Evolutionary conservation across 306 rosid species (phyloP).

Genomic region (Castanopsis chinensis): DNA sequence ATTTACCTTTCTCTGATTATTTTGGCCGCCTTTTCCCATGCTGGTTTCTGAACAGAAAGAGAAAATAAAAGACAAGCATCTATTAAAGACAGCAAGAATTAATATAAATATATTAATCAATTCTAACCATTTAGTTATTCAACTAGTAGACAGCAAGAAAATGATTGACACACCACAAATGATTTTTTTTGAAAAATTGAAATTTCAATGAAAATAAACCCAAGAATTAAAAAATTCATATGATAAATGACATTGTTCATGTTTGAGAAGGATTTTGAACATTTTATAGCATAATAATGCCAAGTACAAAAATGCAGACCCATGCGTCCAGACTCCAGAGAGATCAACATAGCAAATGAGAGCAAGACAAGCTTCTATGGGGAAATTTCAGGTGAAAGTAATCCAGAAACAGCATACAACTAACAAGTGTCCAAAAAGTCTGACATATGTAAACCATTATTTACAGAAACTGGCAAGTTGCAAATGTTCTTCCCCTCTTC

Average conservation of each 20-base stretch:
- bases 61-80: slow-evolving; percentile 19
- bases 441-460: neutral
- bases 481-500: neutral
- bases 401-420: neutral
- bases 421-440: neutral
- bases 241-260: neutral
- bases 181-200: neutral
- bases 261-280: neutral
- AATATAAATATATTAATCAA: slow-evolving; percentile 1
- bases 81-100: slow-evolving; percentile 17
- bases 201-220: neutral
- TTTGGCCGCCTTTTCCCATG: slow-evolving; percentile 95
- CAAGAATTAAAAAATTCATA: neutral
- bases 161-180: neutral
- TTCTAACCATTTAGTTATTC: slow-evolving; percentile 5
- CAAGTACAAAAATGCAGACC: neutral
- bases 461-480: neutral
- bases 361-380: neutral
- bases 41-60: slow-evolving; percentile 72
- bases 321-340: neutral
- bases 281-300: neutral
- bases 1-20: slow-evolving; percentile 74
- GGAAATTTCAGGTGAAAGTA: neutral
- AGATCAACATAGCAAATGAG: slow-evolving; percentile 2
- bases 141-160: neutral